Conservation (phyloP, 139 green algal species). For the Zygnema cylindricum region DNA sequence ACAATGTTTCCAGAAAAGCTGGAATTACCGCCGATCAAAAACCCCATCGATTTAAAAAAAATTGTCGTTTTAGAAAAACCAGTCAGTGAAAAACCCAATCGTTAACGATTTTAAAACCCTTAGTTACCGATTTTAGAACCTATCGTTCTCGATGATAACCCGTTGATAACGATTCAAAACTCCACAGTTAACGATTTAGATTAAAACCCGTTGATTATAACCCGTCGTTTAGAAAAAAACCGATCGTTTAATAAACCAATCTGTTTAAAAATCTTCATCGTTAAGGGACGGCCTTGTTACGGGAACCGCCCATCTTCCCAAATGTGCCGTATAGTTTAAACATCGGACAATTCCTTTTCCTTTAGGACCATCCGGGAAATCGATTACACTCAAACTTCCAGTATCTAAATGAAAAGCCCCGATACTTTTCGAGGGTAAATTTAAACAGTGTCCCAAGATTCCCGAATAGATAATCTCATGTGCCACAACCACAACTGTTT, state of each 20-base stretch:
- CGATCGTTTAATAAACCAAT: neutral
- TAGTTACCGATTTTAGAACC: neutral
- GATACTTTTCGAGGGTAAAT: constrained; percentile 5
- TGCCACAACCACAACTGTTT: constrained; percentile 59
- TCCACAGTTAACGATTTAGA: neutral
- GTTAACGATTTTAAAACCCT: neutral
- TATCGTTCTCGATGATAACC: too few relatives aligned
- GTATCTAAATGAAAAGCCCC: constrained; percentile 50
- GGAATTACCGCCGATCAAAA: too few relatives aligned
- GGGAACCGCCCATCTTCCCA: constrained; percentile 74
- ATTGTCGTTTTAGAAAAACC: neutral
- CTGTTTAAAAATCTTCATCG: constrained; percentile 60
- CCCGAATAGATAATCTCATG: constrained; percentile 50
- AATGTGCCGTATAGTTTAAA: constrained; percentile 73
- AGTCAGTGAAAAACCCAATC: too few relatives aligned
- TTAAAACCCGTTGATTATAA: neutral
- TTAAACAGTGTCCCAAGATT: constrained; percentile 52
- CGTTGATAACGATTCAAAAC: neutral
- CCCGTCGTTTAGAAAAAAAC: neutral
- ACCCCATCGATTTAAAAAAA: too few relatives aligned
- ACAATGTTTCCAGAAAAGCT: too few relatives aligned
- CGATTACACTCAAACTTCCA: constrained; percentile 75
- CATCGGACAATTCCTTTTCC: constrained; percentile 56
- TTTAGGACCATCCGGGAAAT: constrained; percentile 71
- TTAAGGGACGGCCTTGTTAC: constrained; percentile 61